Conservation (phyloP, 108 stramenopile genomes). For the Conticribra guillardii region DNA sequence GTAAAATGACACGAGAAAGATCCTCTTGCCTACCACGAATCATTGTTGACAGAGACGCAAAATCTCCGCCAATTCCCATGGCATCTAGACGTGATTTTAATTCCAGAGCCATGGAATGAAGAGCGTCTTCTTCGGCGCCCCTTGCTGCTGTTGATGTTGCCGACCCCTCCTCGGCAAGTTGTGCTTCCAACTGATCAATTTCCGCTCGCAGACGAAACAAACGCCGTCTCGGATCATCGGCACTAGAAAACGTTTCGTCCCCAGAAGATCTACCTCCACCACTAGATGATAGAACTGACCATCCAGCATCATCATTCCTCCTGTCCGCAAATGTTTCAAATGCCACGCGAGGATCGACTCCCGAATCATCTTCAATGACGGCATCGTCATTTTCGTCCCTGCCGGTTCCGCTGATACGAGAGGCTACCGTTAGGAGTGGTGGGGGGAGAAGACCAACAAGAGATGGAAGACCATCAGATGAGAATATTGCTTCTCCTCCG, state of each 20-base stretch:
- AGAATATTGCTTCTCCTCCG: slow-evolving; percentile 82
- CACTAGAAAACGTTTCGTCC: neutral
- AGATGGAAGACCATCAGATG: slow-evolving; percentile 75
- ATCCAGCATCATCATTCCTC: slow-evolving; percentile 6
- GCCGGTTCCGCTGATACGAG: slow-evolving; percentile 4
- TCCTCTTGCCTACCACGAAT: slow-evolving; percentile 32
- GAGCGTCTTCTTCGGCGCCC: slow-evolving; percentile 8
- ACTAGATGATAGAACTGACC: slow-evolving; percentile 18
- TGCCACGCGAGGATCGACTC: slow-evolving; percentile 13
- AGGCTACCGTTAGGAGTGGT: slow-evolving; percentile 5
- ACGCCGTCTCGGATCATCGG: slow-evolving; percentile 36
- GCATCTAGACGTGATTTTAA: slow-evolving; percentile 33
- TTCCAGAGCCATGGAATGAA: slow-evolving; percentile 8
- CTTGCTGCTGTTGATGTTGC: neutral
- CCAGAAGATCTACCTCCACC: neutral
- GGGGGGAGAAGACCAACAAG: slow-evolving; percentile 57
- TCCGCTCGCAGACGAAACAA: slow-evolving; percentile 35
- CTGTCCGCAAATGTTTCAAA: slow-evolving; percentile 38
- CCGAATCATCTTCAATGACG: slow-evolving; percentile 31
- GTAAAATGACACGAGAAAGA: slow-evolving; percentile 31
- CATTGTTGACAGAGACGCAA: slow-evolving; percentile 12
- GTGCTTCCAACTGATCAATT: slow-evolving; percentile 36
- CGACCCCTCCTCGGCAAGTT: slow-evolving; percentile 8
- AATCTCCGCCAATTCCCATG: slow-evolving; percentile 22
- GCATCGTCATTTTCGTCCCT: slow-evolving; percentile 27